Evolutionary conservation across 257 asterid species (phyloP).

Genomic region (Solanum pinnatisectum): DNA sequence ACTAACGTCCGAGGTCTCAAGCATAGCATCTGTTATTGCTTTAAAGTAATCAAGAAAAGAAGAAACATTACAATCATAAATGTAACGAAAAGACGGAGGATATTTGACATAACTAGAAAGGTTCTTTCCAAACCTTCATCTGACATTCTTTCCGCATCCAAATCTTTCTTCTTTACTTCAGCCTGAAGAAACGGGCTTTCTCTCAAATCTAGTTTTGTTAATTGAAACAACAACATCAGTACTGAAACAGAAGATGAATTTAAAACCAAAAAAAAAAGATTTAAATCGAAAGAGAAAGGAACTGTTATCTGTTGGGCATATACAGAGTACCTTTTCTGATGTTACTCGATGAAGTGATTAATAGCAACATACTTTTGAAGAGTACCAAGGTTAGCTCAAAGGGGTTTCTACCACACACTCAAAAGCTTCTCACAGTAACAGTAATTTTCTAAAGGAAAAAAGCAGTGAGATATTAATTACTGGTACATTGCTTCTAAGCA

Average conservation of each 20-base stretch:
- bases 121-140: neutral
- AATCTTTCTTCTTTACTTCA: neutral
- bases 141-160: neutral
- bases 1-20: neutral
- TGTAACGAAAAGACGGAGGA: neutral
- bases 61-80: neutral
- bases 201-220: neutral
- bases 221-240: neutral
- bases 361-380: neutral
- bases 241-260: neutral
- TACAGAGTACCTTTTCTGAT: neutral
- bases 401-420: neutral
- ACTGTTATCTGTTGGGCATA: neutral
- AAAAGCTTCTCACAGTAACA: neutral
- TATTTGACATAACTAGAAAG: neutral
- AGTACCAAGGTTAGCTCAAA: neutral
- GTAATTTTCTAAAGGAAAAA: neutral
- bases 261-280: neutral
- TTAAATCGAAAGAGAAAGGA: neutral
- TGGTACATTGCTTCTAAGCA: neutral
- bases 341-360: neutral
- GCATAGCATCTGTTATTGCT: neutral
- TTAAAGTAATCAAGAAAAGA: neutral
- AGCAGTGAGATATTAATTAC: too few relatives aligned
- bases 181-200: neutral